Evolutionary conservation across 805 yeast species (phyloP), one percentile per base, ranked within the genome.

Genomic region (Ogataea zsoltii): DNA sequence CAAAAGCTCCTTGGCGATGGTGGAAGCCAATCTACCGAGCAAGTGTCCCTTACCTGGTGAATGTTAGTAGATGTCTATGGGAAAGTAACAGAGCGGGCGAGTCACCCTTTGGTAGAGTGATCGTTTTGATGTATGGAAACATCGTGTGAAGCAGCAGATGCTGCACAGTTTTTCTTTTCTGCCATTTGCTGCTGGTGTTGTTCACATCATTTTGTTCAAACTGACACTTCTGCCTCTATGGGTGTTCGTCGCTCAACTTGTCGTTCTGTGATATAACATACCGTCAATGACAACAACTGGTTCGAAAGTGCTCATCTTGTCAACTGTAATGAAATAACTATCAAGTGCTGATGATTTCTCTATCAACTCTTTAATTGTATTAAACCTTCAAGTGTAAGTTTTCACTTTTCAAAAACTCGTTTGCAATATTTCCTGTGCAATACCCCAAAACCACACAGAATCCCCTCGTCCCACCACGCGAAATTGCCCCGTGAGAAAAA

Each of bases 21-120:
- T 86, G 66, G 97, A 89, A 65, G 99, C 99, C 74, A 94, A 88
- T 83, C 99, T 96, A 78, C 99, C 99, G 75, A 94, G 85, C 73
- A 94, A 86, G 80, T 94, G 99, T 73, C 98, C 99, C 89, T 94
- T 91, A 83, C 83, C 85, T 77, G 25, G 26, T 12, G n/a, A 6
- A 23, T 15, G 32, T 37, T 37, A 26, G 36, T 18, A 28, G 11
- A 29, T 42, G 17, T 23, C 21, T n/a, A 16, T n/a, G 29, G 16
- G 18, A 26, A 30, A 15, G 29, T 7, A 28, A n/a, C n/a, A 4
- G 14, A 28, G 31, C 5, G 17, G 15, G 18, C 15, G 30, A 17
- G 21, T 7, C 19, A 38, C 14, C 29, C 19, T 26, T 32, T 37
- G 30, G 29, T 28, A 30, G 29, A n/a, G n/a, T n/a, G n/a, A n/a